Base-by-base conservation (phyloP, 2,329 filamentous ascomycete genomes). In the Aspergillus sp. region DNA sequence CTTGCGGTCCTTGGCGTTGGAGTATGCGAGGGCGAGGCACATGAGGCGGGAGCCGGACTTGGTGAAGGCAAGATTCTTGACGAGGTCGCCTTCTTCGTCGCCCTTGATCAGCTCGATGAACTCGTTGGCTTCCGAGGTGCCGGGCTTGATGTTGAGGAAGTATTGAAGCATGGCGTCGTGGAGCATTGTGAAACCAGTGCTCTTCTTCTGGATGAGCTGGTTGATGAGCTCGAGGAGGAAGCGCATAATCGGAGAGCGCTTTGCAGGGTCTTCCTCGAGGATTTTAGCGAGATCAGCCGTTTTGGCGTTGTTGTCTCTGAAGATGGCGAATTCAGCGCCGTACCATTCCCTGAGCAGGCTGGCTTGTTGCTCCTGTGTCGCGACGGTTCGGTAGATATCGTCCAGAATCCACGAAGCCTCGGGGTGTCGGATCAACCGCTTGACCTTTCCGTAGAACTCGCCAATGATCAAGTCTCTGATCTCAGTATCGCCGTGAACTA, bases 151-250 rank as follows among this genome's bases (percentile, higher is more conserved):
- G 71, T 91, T 94, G 57, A 92, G 81, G 79, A 94, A 97, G 79
- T 97, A 99, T 76, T 99, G 94, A 62, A 97, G 83, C 93, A 99
- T 97, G 54, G 95, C 95, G 72, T 98, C 95, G 77, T 99, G 96
- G 22, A 99, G 86, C 85, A 99, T 96, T 2, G 94, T 98, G 79
- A 99, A 98, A 9, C 92, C 94, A 0, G 92, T 96, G 80, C 95
- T 89, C 80, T 95, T 95, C 86, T 99, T 99, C 79, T 99, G 93
- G 52, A 98, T 86, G 47, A 99, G 85, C 64, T 90, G 88, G 78
- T 97, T 97, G 82, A 96, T 95, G 80, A 97, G 86, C 68, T 92
- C 90, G 66, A 89, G 85, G 58, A 98, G 83, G 73, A 91, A 91
- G 74, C 90, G 90, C 89, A 98, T 91, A 67, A 97, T 93, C 0